phyloP scores from a whole-genome alignment of 495 filamentous ascomycete species.

The Talaromyces thailandensis region DNA sequence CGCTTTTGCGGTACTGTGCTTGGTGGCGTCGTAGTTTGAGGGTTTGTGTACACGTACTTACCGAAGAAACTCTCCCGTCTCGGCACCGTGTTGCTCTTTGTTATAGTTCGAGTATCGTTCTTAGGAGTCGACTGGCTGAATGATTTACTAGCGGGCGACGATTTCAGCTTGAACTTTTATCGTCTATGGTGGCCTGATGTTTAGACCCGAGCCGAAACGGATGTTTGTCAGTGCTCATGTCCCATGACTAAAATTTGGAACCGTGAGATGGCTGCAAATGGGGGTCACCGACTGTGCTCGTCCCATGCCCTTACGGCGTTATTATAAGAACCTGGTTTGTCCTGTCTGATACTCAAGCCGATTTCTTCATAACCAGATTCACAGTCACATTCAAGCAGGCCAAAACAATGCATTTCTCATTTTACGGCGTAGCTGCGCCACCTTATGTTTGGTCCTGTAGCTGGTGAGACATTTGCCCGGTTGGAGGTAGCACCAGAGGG shows the following conservation, averaged over 20 bases:
- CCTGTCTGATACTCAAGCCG: not conserved
- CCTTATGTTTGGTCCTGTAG: not conserved
- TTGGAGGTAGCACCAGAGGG: not conserved
- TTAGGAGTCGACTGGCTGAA: too few species aligned
- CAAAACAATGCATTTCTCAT: not conserved
- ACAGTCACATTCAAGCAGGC: not conserved
- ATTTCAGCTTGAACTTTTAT: not conserved
- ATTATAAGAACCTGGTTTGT: not conserved
- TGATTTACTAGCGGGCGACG: not conserved
- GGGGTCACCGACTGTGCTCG: not conserved
- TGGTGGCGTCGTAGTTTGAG: too few species aligned
- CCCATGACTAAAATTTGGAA: not conserved
- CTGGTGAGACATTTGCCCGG: not conserved
- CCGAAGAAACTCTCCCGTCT: too few species aligned
- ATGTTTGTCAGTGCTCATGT: not conserved
- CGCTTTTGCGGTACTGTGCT: too few species aligned
- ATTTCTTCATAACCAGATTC: not conserved
- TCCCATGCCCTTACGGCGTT: not conserved
- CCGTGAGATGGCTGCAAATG: not conserved
- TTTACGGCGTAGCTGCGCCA: not conserved
- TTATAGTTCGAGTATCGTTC: too few species aligned
- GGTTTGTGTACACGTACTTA: too few species aligned
- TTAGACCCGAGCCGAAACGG: not conserved
- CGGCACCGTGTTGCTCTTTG: too few species aligned
- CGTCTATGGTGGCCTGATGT: not conserved